Evolutionary conservation across 805 yeast genomes (phyloP).

Genomic region (Candida dajiaensis): DNA sequence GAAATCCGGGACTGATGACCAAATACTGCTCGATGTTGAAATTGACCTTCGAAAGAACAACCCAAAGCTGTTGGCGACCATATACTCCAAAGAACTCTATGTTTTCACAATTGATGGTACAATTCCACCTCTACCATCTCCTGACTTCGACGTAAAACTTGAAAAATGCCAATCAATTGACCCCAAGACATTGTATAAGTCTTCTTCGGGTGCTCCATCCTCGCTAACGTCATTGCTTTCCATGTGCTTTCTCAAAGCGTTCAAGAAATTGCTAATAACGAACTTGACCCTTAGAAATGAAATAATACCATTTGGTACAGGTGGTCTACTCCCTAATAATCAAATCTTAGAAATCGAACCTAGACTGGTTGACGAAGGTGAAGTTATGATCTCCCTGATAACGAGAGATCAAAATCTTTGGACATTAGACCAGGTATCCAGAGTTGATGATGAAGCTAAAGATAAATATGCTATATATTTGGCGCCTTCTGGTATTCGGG

Average conservation of each 20-base stretch:
- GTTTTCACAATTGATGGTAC: slow-evolving; percentile 34
- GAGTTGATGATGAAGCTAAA: slow-evolving; percentile 15
- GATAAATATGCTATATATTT: slow-evolving; percentile 37
- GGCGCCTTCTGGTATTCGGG: slow-evolving; percentile 52
- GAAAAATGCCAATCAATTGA: slow-evolving; percentile 12
- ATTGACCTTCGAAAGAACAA: slow-evolving; percentile 29
- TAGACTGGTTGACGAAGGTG: slow-evolving; percentile 40
- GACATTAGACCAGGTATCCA: slow-evolving; percentile 23
- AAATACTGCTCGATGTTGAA: slow-evolving; percentile 37
- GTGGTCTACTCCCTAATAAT: slow-evolving; percentile 28
- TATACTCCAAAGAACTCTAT: slow-evolving; percentile 38
- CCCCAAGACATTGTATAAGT: slow-evolving; percentile 14
- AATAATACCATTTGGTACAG: slow-evolving; percentile 46
- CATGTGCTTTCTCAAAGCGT: slow-evolving; percentile 44
- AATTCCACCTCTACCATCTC: slow-evolving; percentile 28
- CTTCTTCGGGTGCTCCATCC: slow-evolving; percentile 20
- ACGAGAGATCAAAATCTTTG: slow-evolving; percentile 26
- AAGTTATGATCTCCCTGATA: slow-evolving; percentile 32
- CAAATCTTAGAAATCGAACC: slow-evolving; percentile 41
- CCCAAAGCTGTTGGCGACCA: slow-evolving; percentile 31
- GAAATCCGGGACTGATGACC: slow-evolving; percentile 26
- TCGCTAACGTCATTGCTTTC: slow-evolving; percentile 29
- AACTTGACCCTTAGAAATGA: slow-evolving; percentile 28
- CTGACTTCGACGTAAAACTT: slow-evolving; percentile 12
- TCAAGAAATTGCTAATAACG: slow-evolving; percentile 35